Base-by-base conservation (phyloP, 2,329 filamentous ascomycete species). In the Diplodia intermedia region DNA sequence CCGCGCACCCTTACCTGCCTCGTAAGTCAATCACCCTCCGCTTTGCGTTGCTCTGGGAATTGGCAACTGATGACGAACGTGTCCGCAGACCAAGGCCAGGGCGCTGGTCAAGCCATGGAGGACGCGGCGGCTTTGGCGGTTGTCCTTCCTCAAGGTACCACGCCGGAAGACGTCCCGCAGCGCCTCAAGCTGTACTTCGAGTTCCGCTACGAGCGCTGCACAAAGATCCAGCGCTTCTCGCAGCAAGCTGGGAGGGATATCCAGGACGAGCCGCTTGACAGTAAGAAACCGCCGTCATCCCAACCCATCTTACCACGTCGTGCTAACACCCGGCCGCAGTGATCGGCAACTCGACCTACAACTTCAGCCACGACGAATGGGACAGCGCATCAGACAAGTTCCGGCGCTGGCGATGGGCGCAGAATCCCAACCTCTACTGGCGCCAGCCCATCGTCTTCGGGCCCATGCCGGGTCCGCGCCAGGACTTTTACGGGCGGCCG, bases 1-100 rank as follows among this genome's bases (percentile, higher is more conserved):
- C 89, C 0, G 89, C 88, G 0, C 89, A 92, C 74, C 88, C 89
- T 0, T 90, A 91, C 72, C 79, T 88, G 0, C 89, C 88, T 18
- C 85, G 83, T 84, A 75, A 77, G 81, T 14, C 31, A n/a, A 29
- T 23, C n/a, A 75, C 5, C 1, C 8, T 23, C 43, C 23, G 6
- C 26, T 38, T 68, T 38, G 76, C 74, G 76, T n/a, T 20, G 76
- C 65, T 8, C 6, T 8, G 2, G 4, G 8, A 20, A 9, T 47
- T 3, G 18, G 43, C 18, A 20, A 11, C 43, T 47, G n/a, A 47
- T 20, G n/a, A 47, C 20, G 1, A 18, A 20, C 11, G 18, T 20
- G n/a, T 11, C 11, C 33, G 33, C 33, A 78, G 78, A 88, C 70
- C 86, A 88, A 76, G 88, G 84, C 0, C 87, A 89, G 73, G 89